Base-by-base conservation (phyloP, 148 eudicot genomes). In the Fagopyrum homotropicum region DNA sequence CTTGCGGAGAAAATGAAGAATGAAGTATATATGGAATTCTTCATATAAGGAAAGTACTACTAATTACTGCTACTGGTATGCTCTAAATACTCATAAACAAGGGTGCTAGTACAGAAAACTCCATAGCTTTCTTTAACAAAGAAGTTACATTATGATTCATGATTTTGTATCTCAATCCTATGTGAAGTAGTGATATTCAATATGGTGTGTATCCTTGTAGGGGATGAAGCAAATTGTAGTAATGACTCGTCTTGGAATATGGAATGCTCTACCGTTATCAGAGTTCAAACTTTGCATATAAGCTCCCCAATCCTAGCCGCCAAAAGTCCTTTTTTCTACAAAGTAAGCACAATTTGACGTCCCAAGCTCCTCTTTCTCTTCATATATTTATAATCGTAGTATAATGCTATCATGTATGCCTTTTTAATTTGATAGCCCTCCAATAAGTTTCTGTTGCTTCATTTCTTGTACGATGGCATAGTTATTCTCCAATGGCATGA, bases 281-380 rank as follows among this genome's bases (percentile, higher is more conserved):
- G 85, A 86, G 94, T 95, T 75, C 80, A 87, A 68, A 88, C 94
- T 9, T 73, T 95, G 77, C 99, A 95, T 72, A 95, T 95, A 26
- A 95, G 99, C 79, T 95, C 99, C 73, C 98, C 99, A 46, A 95
- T 95, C 76, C 86, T 95, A 80, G 99, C 99, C 9, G 99, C 99
- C 79, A 95, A 92, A 81, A 92, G 98, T 83, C 98, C 99, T 6
- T 95, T 92, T 83, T 95, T 95, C 83, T 95, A 90, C 69, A 95
- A 95, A 91, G 99, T 92, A 81, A 29, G 26, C 30, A 22, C 4
- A 15, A 10, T 10, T 68, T 74, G n/a, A 10, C 49, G 47, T 56
- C 76, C 47, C 55, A 40, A 5, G 66, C 35, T 55, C 49, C 12
- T 51, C 72, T 57, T 46, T 75, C 56, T 68, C 50, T 70, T 70